Base-by-base conservation (phyloP, 306 rosid genomes). In the Pyrus pyrifolia region DNA sequence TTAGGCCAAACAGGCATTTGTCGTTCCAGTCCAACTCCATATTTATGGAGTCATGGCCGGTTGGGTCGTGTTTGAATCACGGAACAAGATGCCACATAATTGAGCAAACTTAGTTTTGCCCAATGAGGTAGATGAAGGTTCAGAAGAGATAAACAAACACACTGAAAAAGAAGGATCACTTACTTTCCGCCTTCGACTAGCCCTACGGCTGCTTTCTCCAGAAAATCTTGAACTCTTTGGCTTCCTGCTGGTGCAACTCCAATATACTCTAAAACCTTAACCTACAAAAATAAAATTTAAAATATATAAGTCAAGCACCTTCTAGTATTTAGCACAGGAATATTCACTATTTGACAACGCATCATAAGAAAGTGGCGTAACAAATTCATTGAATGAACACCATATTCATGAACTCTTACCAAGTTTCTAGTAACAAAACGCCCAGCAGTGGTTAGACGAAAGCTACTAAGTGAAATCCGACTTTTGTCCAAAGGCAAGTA, bases 121-220 rank as follows among this genome's bases (percentile, higher is more conserved):
- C n/a, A 42, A 21, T 19, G 46, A 69, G 17, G 15, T 45, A 33
- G 4, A 23, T 35, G 72, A 57, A 55, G 31, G 23, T 59, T 46
- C 15, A 18, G 12, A 74, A 63, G 59, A 64, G 13, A 21, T 19
- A 52, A 23, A 45, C 46, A 7, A 23, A 45, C 46, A 7, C 1
- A 27, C 12, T 4, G 67, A 49, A 81, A 15, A 15, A 49, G 21
- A 49, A 58, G 73, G 19, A 62, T 77, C n/a, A 95, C 97, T 92
- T 87, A 95, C 99, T 91, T 92, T 92, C 97, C 99, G 49, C 99
- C 99, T 73, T 81, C 99, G 61, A 90, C 97, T 19, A 95, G 91
- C 60, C 96, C 97, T 78, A 85, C 97, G 27, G 97, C 97, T 65
- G 99, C 99, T 80, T 91, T 81, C 89, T 92, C 97, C 21, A 92